Evolutionary conservation across 2,329 filamentous ascomycete species (phyloP).

Genomic region (Shiraia sp.): DNA sequence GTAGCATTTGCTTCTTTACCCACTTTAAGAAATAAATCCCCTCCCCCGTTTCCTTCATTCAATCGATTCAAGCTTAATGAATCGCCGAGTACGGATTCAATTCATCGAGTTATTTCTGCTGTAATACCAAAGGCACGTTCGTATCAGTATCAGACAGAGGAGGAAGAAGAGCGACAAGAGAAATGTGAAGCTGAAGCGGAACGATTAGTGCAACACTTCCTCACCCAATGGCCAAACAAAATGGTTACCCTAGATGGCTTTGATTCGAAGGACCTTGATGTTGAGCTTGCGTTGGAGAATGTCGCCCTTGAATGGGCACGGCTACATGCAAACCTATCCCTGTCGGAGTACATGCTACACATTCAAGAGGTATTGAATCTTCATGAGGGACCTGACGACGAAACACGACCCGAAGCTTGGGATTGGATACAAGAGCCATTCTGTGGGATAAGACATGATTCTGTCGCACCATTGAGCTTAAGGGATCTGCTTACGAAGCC

Average conservation of each 20-base stretch:
- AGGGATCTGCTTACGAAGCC: constrained; percentile 13
- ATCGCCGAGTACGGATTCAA: constrained; percentile 33
- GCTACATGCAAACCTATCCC: constrained; percentile 50
- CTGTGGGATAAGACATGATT: constrained; percentile 13
- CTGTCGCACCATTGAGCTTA: constrained; percentile 12
- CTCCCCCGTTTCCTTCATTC: constrained; percentile 36
- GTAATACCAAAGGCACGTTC: constrained; percentile 10
- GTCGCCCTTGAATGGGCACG: constrained; percentile 54
- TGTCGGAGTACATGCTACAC: constrained; percentile 48
- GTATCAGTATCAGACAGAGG: background rate
- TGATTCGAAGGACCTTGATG: constrained; percentile 39
- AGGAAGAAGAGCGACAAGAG: constrained; percentile 13
- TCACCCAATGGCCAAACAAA: constrained; percentile 39
- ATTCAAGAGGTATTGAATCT: constrained; percentile 48
- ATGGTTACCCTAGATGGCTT: constrained; percentile 38
- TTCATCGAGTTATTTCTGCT: constrained; percentile 35
- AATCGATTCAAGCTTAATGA: constrained; percentile 41
- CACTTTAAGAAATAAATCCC: constrained; percentile 41
- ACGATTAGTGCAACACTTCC: constrained; percentile 44
- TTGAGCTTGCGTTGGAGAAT: constrained; percentile 40
- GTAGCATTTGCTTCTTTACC: constrained; percentile 48
- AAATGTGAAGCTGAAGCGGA: constrained; percentile 40
- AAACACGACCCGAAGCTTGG: constrained; percentile 10
- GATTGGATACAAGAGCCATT: constrained; percentile 12
- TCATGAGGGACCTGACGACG: constrained; percentile 20